Conservation (phyloP, 2,329 filamentous ascomycete genomes). For the Ceratocystis colombiana region DNA sequence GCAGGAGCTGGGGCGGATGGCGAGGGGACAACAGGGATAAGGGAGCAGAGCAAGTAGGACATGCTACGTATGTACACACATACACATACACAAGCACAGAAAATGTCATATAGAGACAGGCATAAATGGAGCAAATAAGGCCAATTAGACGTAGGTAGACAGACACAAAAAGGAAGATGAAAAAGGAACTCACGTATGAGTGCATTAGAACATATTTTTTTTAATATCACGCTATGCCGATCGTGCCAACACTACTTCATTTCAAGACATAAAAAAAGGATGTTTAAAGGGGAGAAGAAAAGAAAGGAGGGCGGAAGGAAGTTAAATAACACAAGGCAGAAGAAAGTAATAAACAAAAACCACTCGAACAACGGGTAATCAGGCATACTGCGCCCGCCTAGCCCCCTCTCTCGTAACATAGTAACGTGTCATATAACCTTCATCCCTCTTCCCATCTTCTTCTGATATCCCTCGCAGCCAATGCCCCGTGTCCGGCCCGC, state of each 20-base stretch:
- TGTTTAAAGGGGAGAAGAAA: neutral
- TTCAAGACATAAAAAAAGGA: neutral
- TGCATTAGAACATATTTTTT: neutral
- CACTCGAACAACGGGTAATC: neutral
- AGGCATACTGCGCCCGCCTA: neutral
- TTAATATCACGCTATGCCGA: constrained; percentile 11
- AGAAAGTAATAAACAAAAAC: neutral
- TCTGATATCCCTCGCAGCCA: neutral
- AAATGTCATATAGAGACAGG: neutral
- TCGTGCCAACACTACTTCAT: neutral
- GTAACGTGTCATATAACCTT: neutral
- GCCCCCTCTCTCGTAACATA: neutral
- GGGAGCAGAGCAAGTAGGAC: too few relatives aligned
- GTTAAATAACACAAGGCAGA: constrained; percentile 13
- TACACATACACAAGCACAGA: neutral
- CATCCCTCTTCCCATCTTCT: neutral
- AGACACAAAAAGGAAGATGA: neutral
- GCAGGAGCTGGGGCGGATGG: constrained; percentile 52
- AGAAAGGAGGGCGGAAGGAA: neutral
- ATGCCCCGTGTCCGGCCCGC: neutral
- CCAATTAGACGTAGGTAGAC: neutral
- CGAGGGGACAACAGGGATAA: constrained; percentile 29
- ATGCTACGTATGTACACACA: too few relatives aligned
- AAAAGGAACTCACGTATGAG: neutral
- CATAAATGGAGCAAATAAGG: neutral